These are phyloP conservation scores for Magnusiomyces paraingens DNA, from an alignment of 1,139 yeast species.

Conservation along the genomic window DNA sequence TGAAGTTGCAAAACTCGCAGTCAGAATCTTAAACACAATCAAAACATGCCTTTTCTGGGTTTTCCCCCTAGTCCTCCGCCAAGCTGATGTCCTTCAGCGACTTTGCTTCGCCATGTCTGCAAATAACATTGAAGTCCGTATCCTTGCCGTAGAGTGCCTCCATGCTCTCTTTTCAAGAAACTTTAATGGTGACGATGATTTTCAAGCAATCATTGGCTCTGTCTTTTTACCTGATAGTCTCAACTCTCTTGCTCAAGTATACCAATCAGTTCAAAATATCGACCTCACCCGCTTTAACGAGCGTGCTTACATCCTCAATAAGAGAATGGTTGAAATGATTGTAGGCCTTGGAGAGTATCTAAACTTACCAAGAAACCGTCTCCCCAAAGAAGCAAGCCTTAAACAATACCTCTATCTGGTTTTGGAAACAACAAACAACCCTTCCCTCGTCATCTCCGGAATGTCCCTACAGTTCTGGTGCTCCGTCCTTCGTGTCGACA, in stretches of 20 bases:
- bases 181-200: slow-evolving; percentile 65
- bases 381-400: slow-evolving; percentile 49
- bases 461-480: slow-evolving; percentile 94
- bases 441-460: slow-evolving; percentile 85
- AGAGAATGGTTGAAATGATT: slow-evolving; percentile 89
- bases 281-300: slow-evolving; percentile 80
- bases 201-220: slow-evolving; percentile 70
- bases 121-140: slow-evolving; percentile 61
- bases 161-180: slow-evolving; percentile 81
- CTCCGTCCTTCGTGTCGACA: slow-evolving; percentile 75
- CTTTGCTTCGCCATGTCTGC: slow-evolving; percentile 55
- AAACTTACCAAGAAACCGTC: slow-evolving; percentile 36
- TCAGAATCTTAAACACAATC: slow-evolving; percentile 70
- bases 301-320: slow-evolving; percentile 64
- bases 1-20: slow-evolving; percentile 43
- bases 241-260: slow-evolving; percentile 57
- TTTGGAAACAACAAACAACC: slow-evolving; percentile 72
- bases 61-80: slow-evolving; percentile 63
- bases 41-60: slow-evolving; percentile 93
- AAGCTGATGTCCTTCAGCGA: slow-evolving; percentile 61
- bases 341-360: slow-evolving; percentile 81
- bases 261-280: slow-evolving; percentile 47
- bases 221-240: slow-evolving; percentile 73
- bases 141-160: slow-evolving; percentile 83
- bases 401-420: slow-evolving; percentile 65